These are phyloP conservation scores for Triticum timopheevii DNA, from an alignment of 176 grass and related monocot species.

Conservation along the genomic window DNA sequence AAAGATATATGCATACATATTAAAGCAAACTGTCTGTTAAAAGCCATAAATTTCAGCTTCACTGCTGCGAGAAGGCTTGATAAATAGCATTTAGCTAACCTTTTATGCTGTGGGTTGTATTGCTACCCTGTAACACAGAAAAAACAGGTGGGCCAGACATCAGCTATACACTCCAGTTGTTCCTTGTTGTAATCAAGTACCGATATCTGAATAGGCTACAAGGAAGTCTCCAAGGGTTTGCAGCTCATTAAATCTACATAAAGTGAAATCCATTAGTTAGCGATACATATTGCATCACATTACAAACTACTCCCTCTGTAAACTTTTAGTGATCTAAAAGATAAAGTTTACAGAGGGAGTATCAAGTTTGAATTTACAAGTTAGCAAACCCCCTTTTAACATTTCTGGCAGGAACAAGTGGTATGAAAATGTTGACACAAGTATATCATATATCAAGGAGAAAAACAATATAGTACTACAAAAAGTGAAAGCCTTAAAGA, in stretches of 20 bases:
- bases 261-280: neutral
- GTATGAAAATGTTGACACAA: neutral
- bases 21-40: slow-evolving; percentile 1
- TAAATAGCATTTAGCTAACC: slow-evolving; percentile 32
- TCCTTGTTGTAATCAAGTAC: slow-evolving; percentile 4
- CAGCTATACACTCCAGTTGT: neutral
- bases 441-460: neutral
- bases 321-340: too few species aligned
- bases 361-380: neutral
- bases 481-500: neutral
- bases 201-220: slow-evolving; percentile 12
- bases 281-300: neutral
- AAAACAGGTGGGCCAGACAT: slow-evolving; percentile 28
- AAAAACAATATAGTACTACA: neutral
- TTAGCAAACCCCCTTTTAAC: neutral
- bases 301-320: neutral
- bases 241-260: slow-evolving; percentile 31
- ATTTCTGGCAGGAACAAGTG: neutral
- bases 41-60: slow-evolving; percentile 5
- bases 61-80: neutral
- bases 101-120: slow-evolving; percentile 16
- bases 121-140: slow-evolving; percentile 13
- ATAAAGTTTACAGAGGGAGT: neutral
- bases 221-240: slow-evolving; percentile 13
- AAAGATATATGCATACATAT: slow-evolving; percentile 1